Evolutionary conservation across 2,329 filamentous ascomycete genomes (phyloP).

Genomic region (Cladosporium halotolerans): DNA sequence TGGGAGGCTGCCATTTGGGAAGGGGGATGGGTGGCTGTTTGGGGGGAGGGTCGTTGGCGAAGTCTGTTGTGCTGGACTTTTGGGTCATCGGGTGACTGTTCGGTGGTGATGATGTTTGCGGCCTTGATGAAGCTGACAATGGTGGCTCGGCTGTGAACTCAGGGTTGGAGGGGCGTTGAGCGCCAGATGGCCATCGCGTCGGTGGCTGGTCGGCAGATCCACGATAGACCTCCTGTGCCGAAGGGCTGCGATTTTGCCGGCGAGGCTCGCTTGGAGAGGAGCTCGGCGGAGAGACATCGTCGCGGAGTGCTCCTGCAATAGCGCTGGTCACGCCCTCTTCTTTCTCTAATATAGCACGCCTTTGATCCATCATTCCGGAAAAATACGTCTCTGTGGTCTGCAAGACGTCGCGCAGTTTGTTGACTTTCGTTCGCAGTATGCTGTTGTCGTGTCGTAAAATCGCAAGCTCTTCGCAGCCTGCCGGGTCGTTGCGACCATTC

Average conservation of each 20-base stretch:
- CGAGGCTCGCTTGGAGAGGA: too few relatives aligned
- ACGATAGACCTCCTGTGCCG: too few relatives aligned
- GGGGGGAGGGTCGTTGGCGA: neutral
- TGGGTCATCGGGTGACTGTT: neutral
- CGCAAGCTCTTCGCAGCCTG: neutral
- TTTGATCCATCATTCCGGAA: neutral
- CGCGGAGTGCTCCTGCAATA: too few relatives aligned
- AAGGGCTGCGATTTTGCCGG: too few relatives aligned
- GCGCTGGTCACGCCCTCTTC: neutral
- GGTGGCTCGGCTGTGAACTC: too few relatives aligned
- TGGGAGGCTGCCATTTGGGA: conserved; percentile 7
- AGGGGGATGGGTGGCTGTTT: neutral
- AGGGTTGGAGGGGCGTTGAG: too few relatives aligned
- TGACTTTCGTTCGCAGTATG: neutral
- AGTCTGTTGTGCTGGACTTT: neutral
- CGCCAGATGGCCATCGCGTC: too few relatives aligned
- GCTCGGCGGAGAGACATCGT: too few relatives aligned
- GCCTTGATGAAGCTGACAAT: too few relatives aligned
- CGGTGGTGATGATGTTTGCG: too few relatives aligned
- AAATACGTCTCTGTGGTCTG: neutral
- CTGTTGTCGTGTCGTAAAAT: neutral
- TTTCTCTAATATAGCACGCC: conserved; percentile 4
- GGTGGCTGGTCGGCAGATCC: too few relatives aligned
- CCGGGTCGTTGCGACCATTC: neutral
- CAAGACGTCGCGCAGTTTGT: neutral